Evolutionary conservation across 2,329 filamentous ascomycete genomes (phyloP), one percentile per base, ranked within the genome.

Genomic region (Neobulgaria alba): DNA sequence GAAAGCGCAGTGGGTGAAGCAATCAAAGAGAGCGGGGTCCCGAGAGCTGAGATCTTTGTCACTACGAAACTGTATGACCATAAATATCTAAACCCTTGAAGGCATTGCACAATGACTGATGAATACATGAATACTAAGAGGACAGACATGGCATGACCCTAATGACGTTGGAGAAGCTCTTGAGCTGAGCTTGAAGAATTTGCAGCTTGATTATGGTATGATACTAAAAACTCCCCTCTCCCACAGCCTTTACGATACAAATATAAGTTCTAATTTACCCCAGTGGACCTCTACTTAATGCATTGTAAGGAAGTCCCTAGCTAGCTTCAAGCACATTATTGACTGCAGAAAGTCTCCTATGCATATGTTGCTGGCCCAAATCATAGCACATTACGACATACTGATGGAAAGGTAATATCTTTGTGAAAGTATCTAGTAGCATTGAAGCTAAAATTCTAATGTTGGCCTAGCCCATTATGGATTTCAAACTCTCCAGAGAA

Each of bases 31-130:
- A 58, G 56, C 31, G 48, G 61, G 47, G 45, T 65, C 42, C 55
- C 56, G 43, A 61, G 62, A 14, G 56, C 51, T 21, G 59, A 66
- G 2, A 59, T 68, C 35, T 59, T 59, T 32, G 60, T 73, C 12
- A 33, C 26, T 3, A 36, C 32, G 2, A 35, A 35, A 5, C n/a
- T 35, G 9, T 35, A 15, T n/a, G 16, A 16, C n/a, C n/a, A n/a
- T n/a, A n/a, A n/a, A n/a, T n/a, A n/a, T n/a, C n/a, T n/a, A n/a
- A n/a, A n/a, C n/a, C n/a, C n/a, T n/a, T n/a, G n/a, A n/a, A n/a
- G n/a, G n/a, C n/a, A n/a, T n/a, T n/a, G n/a, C n/a, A n/a, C n/a
- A n/a, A n/a, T n/a, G n/a, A n/a, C n/a, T n/a, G n/a, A n/a, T n/a
- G n/a, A n/a, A n/a, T n/a, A 26, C 12, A 7, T 26, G 23, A 15